Percentiles rank a stretch among this genome's conserved stretches.
These are phyloP conservation scores for Solanum raphanifolium DNA, from an alignment of 257 asterid genomes.

Conservation along the genomic window DNA sequence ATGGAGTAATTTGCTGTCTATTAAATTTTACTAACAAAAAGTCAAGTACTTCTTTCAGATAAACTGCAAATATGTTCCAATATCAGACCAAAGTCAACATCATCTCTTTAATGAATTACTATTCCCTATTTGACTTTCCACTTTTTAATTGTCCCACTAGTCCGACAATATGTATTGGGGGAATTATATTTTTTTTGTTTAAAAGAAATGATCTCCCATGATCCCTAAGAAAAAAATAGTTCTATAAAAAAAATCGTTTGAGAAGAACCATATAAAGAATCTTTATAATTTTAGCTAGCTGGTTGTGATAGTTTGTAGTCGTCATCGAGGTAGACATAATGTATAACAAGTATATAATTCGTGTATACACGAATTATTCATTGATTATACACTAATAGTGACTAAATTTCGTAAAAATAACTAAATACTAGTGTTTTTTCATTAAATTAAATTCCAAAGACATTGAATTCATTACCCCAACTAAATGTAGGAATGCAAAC, in stretches of 20 bases:
- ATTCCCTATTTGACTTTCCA: background rate
- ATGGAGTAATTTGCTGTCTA: background rate
- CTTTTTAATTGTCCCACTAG: background rate
- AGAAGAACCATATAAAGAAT: background rate
- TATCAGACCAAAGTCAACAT: background rate
- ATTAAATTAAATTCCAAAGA: background rate
- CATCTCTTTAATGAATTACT: background rate
- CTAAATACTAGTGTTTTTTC: background rate
- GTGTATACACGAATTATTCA: background rate
- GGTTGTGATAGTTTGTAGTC: background rate
- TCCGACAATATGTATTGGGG: background rate
- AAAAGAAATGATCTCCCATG: background rate
- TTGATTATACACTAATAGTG: background rate
- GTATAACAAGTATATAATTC: background rate
- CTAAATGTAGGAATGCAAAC: background rate
- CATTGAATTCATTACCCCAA: background rate
- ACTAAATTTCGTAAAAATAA: background rate
- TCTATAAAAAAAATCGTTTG: background rate
- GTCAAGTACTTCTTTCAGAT: background rate
- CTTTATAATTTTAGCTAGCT: background rate
- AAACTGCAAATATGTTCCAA: background rate
- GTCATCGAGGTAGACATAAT: background rate
- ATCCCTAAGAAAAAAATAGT: background rate
- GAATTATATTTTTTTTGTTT: background rate
- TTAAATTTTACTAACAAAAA: background rate